Conservation (phyloP, 116 monocot genomes). For the Phalaenopsis hybrid region DNA sequence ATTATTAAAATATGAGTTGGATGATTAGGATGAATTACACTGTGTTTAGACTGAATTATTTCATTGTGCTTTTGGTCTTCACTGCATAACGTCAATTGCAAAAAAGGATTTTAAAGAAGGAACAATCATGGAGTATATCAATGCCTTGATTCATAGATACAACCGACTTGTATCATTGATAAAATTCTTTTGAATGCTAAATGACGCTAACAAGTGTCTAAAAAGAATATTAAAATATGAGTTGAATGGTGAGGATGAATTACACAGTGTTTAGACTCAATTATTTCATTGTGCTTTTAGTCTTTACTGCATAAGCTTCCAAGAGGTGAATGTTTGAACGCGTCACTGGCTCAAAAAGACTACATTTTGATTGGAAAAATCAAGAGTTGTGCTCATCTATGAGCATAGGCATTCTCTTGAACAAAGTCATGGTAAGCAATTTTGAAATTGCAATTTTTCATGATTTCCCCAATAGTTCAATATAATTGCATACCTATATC, state of each 20-base stretch:
- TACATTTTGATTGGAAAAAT: no score
- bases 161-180: not conserved
- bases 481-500: not conserved
- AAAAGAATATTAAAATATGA: not conserved
- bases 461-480: not conserved
- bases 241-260: not conserved
- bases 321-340: no score
- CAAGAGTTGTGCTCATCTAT: no score
- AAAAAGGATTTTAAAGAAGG: no score
- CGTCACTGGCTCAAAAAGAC: no score
- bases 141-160: not conserved
- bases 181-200: not conserved
- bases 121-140: not conserved
- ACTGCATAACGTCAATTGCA: no score
- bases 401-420: no score
- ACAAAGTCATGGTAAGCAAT: no score
- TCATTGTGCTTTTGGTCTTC: no score
- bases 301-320: no score
- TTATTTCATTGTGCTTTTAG: no score
- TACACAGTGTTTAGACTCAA: not conserved
- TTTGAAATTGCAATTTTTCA: not conserved
- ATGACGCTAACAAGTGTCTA: not conserved
- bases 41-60: not conserved
- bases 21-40: not conserved
- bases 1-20: not conserved